Percentiles rank a stretch among this genome's conserved stretches.
Conservation (phyloP, 257 asterid genomes). For the Linaria vulgaris region DNA sequence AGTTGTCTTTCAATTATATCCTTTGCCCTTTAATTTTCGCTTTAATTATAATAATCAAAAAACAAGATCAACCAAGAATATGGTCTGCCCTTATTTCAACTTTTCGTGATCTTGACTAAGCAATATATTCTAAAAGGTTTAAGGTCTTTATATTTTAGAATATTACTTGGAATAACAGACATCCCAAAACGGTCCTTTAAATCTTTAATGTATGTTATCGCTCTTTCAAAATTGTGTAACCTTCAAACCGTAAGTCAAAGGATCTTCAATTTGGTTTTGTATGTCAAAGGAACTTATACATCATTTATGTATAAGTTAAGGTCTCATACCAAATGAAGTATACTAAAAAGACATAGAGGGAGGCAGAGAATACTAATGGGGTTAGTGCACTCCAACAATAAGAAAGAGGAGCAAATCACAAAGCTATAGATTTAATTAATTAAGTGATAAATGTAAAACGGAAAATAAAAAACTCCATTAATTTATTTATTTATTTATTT, state of each 20-base stretch:
- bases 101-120: conserved; percentile 17
- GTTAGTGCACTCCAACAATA: too few relatives aligned
- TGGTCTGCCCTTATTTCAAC: background rate
- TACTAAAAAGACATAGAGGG: too few relatives aligned
- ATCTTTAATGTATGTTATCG: too few relatives aligned
- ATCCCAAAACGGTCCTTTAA: background rate
- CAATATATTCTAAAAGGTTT: background rate
- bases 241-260: background rate
- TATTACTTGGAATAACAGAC: conserved; percentile 11
- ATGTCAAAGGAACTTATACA: too few relatives aligned
- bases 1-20: conserved; percentile 18
- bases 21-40: conserved; percentile 1
- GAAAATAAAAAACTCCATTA: too few relatives aligned
- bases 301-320: too few relatives aligned
- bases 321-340: too few relatives aligned
- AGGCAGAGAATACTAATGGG: too few relatives aligned
- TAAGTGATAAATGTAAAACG: too few relatives aligned
- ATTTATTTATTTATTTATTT: too few relatives aligned
- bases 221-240: background rate
- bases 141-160: background rate
- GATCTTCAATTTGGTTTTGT: background rate
- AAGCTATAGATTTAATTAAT: too few relatives aligned
- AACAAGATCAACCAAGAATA: background rate
- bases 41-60: conserved; percentile 9
- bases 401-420: too few relatives aligned